Evolutionary conservation across 257 asterid species (phyloP).

Genomic region (Thymus mandschuricus): DNA sequence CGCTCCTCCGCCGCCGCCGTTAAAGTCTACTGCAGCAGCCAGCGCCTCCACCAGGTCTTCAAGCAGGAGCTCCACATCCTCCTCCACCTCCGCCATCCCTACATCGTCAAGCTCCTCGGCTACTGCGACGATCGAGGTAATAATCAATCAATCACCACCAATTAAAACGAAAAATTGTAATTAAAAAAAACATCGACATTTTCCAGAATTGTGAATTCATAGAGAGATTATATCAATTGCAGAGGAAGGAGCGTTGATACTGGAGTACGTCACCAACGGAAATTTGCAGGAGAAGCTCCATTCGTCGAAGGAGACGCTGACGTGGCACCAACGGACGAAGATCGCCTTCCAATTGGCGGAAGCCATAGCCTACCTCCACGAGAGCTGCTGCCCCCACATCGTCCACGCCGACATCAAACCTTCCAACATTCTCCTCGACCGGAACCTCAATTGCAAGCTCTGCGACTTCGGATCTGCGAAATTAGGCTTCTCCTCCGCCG

Average conservation of each 20-base stretch:
- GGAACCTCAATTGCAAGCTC: slow-evolving; percentile 58
- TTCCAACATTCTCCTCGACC: slow-evolving; percentile 63
- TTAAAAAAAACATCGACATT: not conserved
- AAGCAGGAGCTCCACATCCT: slow-evolving; percentile 58
- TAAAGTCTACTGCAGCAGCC: slow-evolving; percentile 53
- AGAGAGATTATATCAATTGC: not conserved
- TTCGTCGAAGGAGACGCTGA: slow-evolving; percentile 27
- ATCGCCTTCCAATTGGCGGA: slow-evolving; percentile 71
- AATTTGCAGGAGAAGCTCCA: slow-evolving; percentile 66
- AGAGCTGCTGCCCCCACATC: slow-evolving; percentile 50
- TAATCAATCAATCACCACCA: not conserved
- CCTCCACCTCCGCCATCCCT: slow-evolving; percentile 44
- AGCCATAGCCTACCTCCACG: slow-evolving; percentile 69
- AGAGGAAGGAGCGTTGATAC: slow-evolving; percentile 1
- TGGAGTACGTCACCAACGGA: slow-evolving; percentile 52
- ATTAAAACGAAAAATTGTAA: too few species aligned
- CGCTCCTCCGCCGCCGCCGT: slow-evolving; percentile 47
- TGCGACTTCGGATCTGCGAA: slow-evolving; percentile 81
- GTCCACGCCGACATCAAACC: slow-evolving; percentile 79
- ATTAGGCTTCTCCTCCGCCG: slow-evolving; percentile 62
- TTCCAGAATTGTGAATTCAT: not conserved
- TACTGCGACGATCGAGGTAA: slow-evolving; percentile 54
- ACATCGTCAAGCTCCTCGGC: slow-evolving; percentile 60
- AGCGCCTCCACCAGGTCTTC: slow-evolving; percentile 49
- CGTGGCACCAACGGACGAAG: slow-evolving; percentile 59